Evolutionary conservation across 768 basidiomycete species (phyloP), one percentile per base, ranked within the genome.

Genomic region (Lactarius hatsudake): DNA sequence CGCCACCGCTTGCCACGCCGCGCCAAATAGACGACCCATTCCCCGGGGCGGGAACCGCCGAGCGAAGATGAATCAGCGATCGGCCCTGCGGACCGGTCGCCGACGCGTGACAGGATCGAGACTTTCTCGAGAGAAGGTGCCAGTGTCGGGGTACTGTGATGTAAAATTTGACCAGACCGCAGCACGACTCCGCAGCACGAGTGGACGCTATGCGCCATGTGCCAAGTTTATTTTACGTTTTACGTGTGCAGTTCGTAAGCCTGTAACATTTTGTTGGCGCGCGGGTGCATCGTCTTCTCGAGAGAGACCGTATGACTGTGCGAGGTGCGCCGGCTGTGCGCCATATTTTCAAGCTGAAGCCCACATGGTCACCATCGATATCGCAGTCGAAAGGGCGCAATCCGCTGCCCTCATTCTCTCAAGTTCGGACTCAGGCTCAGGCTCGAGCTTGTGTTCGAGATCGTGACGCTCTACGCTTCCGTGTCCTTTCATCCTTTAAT

Each of bases 311-410:
- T 28, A 67, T 67, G 65, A 57, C 56, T 40, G 43, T 42, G n/a
- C 48, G 54, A 51, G 60, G 60, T 57, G 43, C 30, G 7, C 64
- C 38, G 2, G 32, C 20, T 43, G 56, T 64, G 53, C 43, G 42
- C 42, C 53, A 38, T 38, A 51, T 68, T 23, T 42, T 67, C 51
- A 26, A 53, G 61, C 26, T 45, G 26, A 65, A 43, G 43, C 6
- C 32, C 61, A 63, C 51, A 58, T 69, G 66, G 63, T 30, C 34
- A 20, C 57, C 61, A 63, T 60, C 62, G 61, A 69, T 63, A 23
- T 48, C 60, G 17, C 34, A 51, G 55, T 32, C 28, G n/a, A 15
- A 20, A 17, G 5, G 62, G 51, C 62, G 62, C 34, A 67, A 59
- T 32, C 20, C 34, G 10, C 53, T 55, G 42, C 59, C 42, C 61